Evolutionary conservation across 1,139 yeast genomes (phyloP), one percentile per base, ranked within the genome.

Genomic region (Blastobotrys elegans): DNA sequence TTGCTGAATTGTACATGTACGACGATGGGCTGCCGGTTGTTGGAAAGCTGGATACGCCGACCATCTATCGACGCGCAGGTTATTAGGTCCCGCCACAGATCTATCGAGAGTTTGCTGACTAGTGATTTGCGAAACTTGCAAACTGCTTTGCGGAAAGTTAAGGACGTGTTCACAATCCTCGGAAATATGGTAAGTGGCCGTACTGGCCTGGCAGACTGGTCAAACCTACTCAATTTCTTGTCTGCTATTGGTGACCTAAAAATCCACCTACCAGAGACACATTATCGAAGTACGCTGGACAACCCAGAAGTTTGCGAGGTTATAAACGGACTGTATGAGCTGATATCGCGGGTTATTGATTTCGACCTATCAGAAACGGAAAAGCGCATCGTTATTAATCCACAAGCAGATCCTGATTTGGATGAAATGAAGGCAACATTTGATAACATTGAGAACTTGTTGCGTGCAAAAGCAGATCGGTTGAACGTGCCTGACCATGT

Each of bases 11-110:
- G 18, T 14, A 39, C 43, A 2, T 13, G 34, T 20, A 39, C 43
- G 3, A 24, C 14, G 16, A 6, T 27, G n/a, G 43, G 43, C 18
- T 14, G 35, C 8, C 11, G 14, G 4, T 17, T 39, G 10, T 39
- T 39, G 26, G 43, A 26, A 39, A 29, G 27, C 36, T 40, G 43
- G 30, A 16, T 40, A 17, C n/a, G 22, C 2, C 34, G 30, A n/a
- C 43, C 43, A 14, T 29, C 20, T n/a, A 40, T 18, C 17, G 13
- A 30, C 17, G 8, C 18, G 2, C 14, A 40, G 10, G 26, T 4
- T 17, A 40, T 40, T 2, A 17, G 8, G 11, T 7, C 17, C 7
- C 13, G 43, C 5, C 30, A 40, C n/a, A 8, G 18, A 18, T 7
- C 26, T n/a, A 31, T 40, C 3, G 43, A 40, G 35, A 13, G 13